Conservation (phyloP, 2,329 filamentous ascomycete genomes). For the Diaporthe batatas region DNA sequence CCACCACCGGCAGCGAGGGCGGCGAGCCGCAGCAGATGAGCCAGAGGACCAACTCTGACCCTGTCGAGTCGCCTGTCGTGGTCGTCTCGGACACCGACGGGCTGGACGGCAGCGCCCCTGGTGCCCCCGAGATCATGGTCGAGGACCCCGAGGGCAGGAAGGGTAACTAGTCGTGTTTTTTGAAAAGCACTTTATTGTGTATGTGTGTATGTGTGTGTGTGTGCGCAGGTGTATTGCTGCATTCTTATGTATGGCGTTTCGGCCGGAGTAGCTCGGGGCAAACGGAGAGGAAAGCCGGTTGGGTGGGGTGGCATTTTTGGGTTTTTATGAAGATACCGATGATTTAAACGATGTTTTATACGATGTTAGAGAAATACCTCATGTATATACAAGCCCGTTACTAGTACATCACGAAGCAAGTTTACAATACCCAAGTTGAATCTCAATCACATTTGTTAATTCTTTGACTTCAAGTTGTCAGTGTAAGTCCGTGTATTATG, state of each 20-base stretch:
- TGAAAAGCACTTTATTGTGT: neutral
- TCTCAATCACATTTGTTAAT: neutral
- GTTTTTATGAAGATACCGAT: constrained; percentile 22
- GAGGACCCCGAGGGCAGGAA: constrained; percentile 13
- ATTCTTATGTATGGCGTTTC: constrained; percentile 1
- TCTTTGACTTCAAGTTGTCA: neutral
- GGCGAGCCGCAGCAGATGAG: constrained; percentile 1
- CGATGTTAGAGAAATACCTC: constrained; percentile 4
- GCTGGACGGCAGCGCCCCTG: neutral
- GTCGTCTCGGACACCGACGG: constrained; percentile 18
- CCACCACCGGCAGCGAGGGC: neutral
- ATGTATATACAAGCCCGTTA: constrained; percentile 24
- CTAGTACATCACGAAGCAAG: constrained; percentile 15
- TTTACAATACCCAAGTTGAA: neutral
- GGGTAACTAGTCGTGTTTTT: neutral
- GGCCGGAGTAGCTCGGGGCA: neutral
- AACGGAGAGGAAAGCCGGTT: neutral
- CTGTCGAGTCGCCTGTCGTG: constrained; percentile 7
- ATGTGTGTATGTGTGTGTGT: neutral
- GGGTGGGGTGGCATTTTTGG: neutral
- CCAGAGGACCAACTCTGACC: neutral
- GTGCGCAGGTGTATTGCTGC: no score
- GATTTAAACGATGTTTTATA: neutral
- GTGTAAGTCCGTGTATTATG: neutral
- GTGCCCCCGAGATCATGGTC: constrained; percentile 33